Base-by-base conservation (phyloP, 768 basidiomycete genomes). In the Boletus rubropictus region DNA sequence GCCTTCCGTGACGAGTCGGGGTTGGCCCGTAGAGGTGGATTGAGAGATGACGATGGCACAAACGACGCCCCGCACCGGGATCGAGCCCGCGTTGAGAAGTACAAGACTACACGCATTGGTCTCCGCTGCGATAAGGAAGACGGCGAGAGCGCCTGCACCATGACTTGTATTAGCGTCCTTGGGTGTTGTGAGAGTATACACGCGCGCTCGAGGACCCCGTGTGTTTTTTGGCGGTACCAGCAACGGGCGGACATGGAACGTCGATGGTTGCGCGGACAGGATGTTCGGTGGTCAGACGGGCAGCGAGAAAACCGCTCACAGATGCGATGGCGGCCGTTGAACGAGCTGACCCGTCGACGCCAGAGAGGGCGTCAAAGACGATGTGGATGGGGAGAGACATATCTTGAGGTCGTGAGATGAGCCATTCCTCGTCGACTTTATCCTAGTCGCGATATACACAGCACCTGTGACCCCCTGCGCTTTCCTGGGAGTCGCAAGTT, bases 231-330 rank as follows among this genome's bases (percentile, higher is more conserved):
- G 84, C 73, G 8, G 85, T 86, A 4, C 80, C 84, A 7, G 89
- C 75, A 9, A 89, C 71, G 90, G 88, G 3, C 88, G 77, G 8
- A 89, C 72, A 38, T 70, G 66, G 34, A n/a, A 91, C 80, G 57
- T 92, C 90, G 53, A 92, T 77, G 0, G 86, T 81, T 0, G 87
- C 81, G 46, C 80, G 78, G 10, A 81, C 81, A 9, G 89, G 78
- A 25, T 79, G 75, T 67, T 92, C 90, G 7, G 76, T 65, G 3
- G 80, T 77, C 7, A 81, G 70, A 15, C 87, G 75, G 40, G 84
- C 84, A 53, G 90, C 82, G 37, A 90, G 82, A 17, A 90, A 90
- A 0, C 90, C 89, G 12, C 86, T 87, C 29, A 89, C 63, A 5
- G 89, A 89, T 7, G 84, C 80, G 17, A 89, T 63, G 3, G 81